Base-by-base conservation (phyloP, 208 protist genomes). In the Phytomonas sp. region DNA sequence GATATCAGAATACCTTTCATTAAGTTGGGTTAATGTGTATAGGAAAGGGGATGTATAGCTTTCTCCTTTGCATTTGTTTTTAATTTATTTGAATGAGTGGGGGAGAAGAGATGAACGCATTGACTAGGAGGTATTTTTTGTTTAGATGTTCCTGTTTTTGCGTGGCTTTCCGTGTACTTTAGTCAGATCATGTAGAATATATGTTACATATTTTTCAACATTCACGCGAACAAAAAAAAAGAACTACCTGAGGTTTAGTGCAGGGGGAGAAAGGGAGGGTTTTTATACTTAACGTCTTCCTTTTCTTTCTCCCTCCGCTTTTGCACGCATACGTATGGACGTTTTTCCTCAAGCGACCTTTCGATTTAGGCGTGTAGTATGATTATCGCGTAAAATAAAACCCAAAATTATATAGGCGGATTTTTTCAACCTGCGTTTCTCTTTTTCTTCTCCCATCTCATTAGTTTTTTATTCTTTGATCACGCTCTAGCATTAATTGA, bases 381-480 rank as follows among this genome's bases (percentile, higher is more conserved):
- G 4, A 72, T 71, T n/a, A 68, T 61, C 56, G 40, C 40, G 40
- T 4, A 51, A 51, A 51, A 6, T 15, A 51, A 17, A 51, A 15
- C 20, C 40, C 20, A 51, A 23, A 51, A 51, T 51, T 6, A 51
- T 51, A 51, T 51, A 6, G 9, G 30, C 46, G 0, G 28, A 23
- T n/a, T 51, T 61, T 0, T 36, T 53, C 51, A 0, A 40, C 29
- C 32, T 29, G 20, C 26, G 17, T 43, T 56, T 66, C 37, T n/a
- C 46, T n/a, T 65, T 46, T 37, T 70, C 11, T n/a, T 63, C 29
- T 61, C 56, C 33, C 40, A 28, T 65, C 53, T 43, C 40, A 51
- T 60, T 63, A n/a, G 53, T 63, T 68, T 31, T 79, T 7, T 15
- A 4, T 17, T 51, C 13, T 51, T 15, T 51, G 9, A 9, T 40